These are phyloP conservation scores for Quercus phellos DNA, from an alignment of 331 rosid genomes.

Conservation along the genomic window DNA sequence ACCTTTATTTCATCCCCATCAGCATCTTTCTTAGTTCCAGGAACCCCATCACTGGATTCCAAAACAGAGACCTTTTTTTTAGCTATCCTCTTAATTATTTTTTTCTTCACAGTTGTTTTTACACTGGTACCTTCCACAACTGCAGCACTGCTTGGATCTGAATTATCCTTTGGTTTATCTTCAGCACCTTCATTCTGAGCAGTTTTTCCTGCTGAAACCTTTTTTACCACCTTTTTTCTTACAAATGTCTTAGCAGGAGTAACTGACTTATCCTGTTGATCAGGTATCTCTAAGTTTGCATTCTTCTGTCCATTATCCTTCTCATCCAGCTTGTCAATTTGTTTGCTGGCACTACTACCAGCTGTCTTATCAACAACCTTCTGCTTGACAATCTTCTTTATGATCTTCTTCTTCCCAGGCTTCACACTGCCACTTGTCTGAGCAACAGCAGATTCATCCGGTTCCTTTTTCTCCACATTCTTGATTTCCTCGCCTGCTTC, in stretches of 20 bases:
- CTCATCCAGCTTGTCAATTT: constrained; percentile 17
- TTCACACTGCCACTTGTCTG: constrained; percentile 46
- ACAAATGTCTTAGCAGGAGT: constrained; percentile 24
- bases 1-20: constrained; percentile 30
- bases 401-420: constrained; percentile 75
- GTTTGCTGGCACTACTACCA: constrained; percentile 40
- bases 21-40: constrained; percentile 34
- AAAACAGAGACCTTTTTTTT: constrained; percentile 59
- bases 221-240: constrained; percentile 38
- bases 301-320: constrained; percentile 24
- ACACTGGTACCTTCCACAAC: constrained; percentile 30
- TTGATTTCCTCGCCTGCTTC: constrained; percentile 34
- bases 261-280: constrained; percentile 25
- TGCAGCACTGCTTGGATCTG: constrained; percentile 31
- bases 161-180: constrained; percentile 28
- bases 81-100: constrained; percentile 81
- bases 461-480: constrained; percentile 46
- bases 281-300: constrained; percentile 13
- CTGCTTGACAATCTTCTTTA: constrained; percentile 77
- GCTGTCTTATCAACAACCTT: constrained; percentile 51
- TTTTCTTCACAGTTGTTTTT: constrained; percentile 66
- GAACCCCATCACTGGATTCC: constrained; percentile 33
- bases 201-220: constrained; percentile 28
- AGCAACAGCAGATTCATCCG: constrained; percentile 36
- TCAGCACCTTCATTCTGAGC: constrained; percentile 26